Evolutionary conservation across 345 rosid genomes (phyloP), one percentile per base, ranked within the genome.

Genomic region (Luvunga scandens): DNA sequence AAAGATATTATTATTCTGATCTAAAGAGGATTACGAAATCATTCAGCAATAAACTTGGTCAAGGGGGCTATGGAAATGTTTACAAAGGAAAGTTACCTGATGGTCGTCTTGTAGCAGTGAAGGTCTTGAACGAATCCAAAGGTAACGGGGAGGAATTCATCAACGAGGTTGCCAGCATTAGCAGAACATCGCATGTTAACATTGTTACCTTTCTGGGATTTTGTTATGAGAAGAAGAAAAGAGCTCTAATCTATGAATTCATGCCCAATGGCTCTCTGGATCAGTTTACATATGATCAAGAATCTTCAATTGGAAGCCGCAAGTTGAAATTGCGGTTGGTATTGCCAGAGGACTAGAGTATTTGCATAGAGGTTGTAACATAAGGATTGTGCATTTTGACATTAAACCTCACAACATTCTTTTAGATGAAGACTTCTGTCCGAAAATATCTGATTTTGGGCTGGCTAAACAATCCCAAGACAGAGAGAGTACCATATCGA

Each of bases 361-460:
- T 66, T 81, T 87, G 31, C 92, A 87, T 64, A 9, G 78, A 10
- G 92, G 90, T 9, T 89, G 90, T 79, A 86, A 57, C 73, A 80
- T 86, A 21, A 86, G 83, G 71, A 89, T 89, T n/a, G 48, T 87
- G 24, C 89, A 87, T 72, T 84, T 89, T 9, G 89, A 87, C 30
- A 86, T 85, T 9, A 87, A 89, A 39, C 90, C 90, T 12, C 84
- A 86, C 0, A 89, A 86, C 61, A 78, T 87, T 27, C 77, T 89
- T 2, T 77, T 85, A 1, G 86, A 89, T 62, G 67, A 83, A 2
- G 55, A 81, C 14, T 77, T 88, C 14, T 55, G 21, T 19, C 88
- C 91, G 2, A 88, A 88, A 42, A 85, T 88, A 9, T 81, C 88
- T 0, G 92, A 89, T 66, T 89, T 89, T 22, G 89, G 91, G 2